Evolutionary conservation across 2,329 filamentous ascomycete genomes (phyloP), one percentile per base, ranked within the genome.

Genomic region (Cladosporium sp.): DNA sequence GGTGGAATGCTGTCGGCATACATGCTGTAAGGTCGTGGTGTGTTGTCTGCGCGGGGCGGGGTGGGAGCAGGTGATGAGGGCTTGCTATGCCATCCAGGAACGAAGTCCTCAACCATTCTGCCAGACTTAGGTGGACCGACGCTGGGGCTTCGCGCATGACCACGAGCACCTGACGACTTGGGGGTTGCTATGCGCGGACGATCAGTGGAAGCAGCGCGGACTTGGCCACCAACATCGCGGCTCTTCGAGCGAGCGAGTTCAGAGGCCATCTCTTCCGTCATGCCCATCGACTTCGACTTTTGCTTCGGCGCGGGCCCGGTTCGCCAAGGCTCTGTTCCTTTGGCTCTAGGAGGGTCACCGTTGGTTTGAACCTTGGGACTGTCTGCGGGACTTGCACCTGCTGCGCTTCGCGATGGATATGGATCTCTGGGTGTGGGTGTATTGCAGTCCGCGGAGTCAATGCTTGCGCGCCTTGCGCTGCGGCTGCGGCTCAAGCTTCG

Each of bases 1-100:
- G 64, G 61, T 13, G 64, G 64, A 12, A 62, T 55, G 37, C 51
- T 61, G 38, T 59, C 58, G 9, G 56, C 54, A 45, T 53, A 50
- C 39, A 51, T 54, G 48, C 56, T 61, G 47, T 50, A 43, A 5
- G 50, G 49, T 19, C 53, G 50, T 13, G 30, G 29, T 18, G 38
- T 17, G 3, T 29, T 18, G 15, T 44, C 43, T 4, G 52, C 37
- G 12, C 40, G 51, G 15, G 53, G 49, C 4, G 54, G 47, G 2
- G 45, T 47, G 4, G 36, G 41, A 7, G 27, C 18, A 11, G 47
- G 52, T 6, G 56, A 56, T 27, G 52, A 52, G 3, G 59, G 52
- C 40, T 60, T 62, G 52, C 61, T 54, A 18, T 59, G 51, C 60
- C 59, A 63, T 4, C 57, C 62, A 7, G 63, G 61, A 17, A 61